A percentile compares a stretch with the other conserved stretches of the same genome.
phyloP scores from a whole-genome alignment of 208 protist genomes.

The Tritrichomonas musculus region DNA sequence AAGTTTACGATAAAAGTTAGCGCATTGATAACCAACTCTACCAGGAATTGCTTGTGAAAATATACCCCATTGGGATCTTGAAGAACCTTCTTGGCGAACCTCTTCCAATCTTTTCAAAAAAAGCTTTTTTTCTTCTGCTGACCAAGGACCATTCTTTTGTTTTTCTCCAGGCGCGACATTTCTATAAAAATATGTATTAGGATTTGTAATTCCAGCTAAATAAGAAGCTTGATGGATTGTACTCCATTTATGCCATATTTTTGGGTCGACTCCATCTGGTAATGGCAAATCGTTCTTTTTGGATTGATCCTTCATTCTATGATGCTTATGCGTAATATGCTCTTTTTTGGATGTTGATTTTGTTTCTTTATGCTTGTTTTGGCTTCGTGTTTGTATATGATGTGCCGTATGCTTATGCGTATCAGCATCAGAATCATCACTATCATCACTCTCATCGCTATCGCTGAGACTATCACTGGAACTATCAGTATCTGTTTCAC shows the following conservation, averaged over 20 bases:
- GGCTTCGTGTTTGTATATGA: too few relatives aligned
- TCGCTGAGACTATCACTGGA: too few relatives aligned
- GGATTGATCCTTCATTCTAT: too few relatives aligned
- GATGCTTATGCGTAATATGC: background rate
- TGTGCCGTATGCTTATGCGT: too few relatives aligned
- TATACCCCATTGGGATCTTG: conserved; percentile 54
- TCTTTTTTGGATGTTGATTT: too few relatives aligned
- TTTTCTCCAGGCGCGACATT: background rate
- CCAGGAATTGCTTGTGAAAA: conserved; percentile 59
- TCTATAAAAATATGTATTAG: conserved; percentile 15
- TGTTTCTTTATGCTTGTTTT: too few relatives aligned
- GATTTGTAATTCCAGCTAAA: background rate
- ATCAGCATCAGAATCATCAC: background rate
- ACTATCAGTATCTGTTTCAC: background rate
- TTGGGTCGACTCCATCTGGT: background rate
- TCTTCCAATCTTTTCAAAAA: conserved; percentile 10
- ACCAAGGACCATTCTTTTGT: conserved; percentile 9
- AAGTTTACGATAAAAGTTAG: conserved; percentile 24
- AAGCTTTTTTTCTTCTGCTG: background rate
- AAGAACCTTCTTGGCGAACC: background rate
- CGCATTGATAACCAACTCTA: conserved; percentile 58
- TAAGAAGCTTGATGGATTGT: background rate
- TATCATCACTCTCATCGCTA: background rate
- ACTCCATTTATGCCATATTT: background rate
- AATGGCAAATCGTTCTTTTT: background rate